Evolutionary conservation across 1,139 yeast genomes (phyloP), one percentile per base, ranked within the genome.

Genomic region (Yamadazyma siamensis): DNA sequence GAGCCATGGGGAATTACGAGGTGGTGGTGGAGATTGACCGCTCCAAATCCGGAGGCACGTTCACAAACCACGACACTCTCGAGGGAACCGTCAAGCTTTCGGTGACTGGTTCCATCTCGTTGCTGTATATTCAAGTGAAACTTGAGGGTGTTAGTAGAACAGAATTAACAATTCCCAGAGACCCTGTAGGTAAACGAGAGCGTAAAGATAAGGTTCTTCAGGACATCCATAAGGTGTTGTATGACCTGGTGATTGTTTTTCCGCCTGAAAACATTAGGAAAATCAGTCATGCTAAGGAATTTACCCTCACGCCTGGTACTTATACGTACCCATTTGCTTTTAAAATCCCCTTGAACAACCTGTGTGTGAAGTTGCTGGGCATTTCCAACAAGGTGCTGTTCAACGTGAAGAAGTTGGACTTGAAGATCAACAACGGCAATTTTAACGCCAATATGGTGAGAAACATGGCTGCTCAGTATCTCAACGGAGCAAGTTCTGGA

Each of bases 251-350:
- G 26, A 65, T 76, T 1, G 79, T 79, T 15, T 80, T 79, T 42
- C 86, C 87, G 0, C 82, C 86, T 0, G 61, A 56, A 17, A 74
- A 77, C 31, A 62, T 78, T 16, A 55, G 75, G 9, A 49, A 61
- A 25, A 74, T 70, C 2, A 62, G 76, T 13, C 57, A 56, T 28
- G 62, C 74, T 4, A 66, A 67, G 36, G 78, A 75, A 32, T 78
- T 71, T 49, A 78, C 85, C 0, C 56, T 80, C 34, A 65, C 76
- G 2, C 75, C 83, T 0, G 87, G 87, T 0, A 62, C 62, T 21
- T 77, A 80, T 47, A 46, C 59, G 2, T 80, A 77, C 46, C 77
- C 79, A 5, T 80, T 80, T 49, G 59, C 60, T 27, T 75, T 80
- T 47, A 59, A 55, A 38, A 55, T 80, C 24, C 86, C 87, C 0